A percentile compares a stretch with the other conserved stretches of the same genome.
These are phyloP conservation scores for Neurospora sp. DNA, from an alignment of 495 filamentous ascomycete species.

Conservation along the genomic window DNA sequence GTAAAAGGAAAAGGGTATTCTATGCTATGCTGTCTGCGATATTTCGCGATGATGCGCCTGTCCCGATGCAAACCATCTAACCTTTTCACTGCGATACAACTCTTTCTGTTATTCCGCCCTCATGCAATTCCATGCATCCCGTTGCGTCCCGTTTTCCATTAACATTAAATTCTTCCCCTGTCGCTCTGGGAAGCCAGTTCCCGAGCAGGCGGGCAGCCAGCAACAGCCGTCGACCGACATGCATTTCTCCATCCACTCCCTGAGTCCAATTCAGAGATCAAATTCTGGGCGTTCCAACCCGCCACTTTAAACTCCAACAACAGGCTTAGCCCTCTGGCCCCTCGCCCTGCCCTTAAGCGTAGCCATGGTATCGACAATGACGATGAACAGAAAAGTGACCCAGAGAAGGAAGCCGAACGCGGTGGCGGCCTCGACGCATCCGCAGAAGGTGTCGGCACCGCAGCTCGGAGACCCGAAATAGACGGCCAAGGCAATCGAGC, in stretches of 20 bases:
- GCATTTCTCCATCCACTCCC: background rate
- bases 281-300: background rate
- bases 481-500: conserved; percentile 63
- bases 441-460: conserved; percentile 21
- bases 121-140: background rate
- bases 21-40: background rate
- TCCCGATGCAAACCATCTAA: background rate
- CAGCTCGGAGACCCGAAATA: conserved; percentile 38
- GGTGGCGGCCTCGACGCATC: conserved; percentile 29
- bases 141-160: background rate
- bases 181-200: background rate
- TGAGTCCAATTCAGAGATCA: no score
- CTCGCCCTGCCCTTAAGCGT: background rate
- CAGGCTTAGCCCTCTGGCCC: background rate
- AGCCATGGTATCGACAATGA: conserved; percentile 23
- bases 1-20: background rate
- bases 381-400: conserved; percentile 29
- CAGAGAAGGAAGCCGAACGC: conserved; percentile 40
- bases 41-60: background rate
- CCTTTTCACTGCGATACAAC: background rate
- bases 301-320: background rate
- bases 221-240: background rate
- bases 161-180: background rate
- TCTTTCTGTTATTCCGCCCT: background rate
- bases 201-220: background rate